These are phyloP conservation scores for Aspergillus melleus DNA, from an alignment of 2,329 filamentous ascomycete genomes.

Conservation along the genomic window DNA sequence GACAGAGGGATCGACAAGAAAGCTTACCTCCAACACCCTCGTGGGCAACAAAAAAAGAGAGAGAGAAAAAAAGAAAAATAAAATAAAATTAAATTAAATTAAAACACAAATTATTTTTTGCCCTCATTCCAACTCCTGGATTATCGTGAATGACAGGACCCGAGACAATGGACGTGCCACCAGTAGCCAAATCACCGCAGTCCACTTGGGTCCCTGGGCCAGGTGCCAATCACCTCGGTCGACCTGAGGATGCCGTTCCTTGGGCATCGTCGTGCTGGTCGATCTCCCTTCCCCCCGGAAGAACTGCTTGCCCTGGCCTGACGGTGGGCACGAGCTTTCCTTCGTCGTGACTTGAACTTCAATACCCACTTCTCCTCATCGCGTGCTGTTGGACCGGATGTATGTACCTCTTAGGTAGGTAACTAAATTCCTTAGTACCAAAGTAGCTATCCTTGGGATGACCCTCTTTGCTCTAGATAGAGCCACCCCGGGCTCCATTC, in stretches of 20 bases:
- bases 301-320: conserved; percentile 8
- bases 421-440: conserved; percentile 6
- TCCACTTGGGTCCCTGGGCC: not conserved
- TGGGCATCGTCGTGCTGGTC: conserved; percentile 19
- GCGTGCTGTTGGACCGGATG: conserved; percentile 6
- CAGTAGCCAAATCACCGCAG: conserved; percentile 18
- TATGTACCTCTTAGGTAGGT: not conserved
- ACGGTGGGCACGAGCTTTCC: conserved; percentile 17
- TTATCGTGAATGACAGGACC: conserved; percentile 23
- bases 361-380: conserved; percentile 9
- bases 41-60: not conserved
- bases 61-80: not conserved
- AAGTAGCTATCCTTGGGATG: conserved; percentile 5
- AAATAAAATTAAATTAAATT: not conserved
- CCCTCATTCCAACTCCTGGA: not conserved
- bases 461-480: not conserved
- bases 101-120: not conserved
- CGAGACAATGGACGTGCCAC: conserved; percentile 25
- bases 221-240: conserved; percentile 1
- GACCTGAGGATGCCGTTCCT: conserved; percentile 11
- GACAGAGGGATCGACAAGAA: conserved; percentile 14
- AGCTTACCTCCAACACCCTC: conserved; percentile 11
- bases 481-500: not conserved
- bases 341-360: not conserved
- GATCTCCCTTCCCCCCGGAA: conserved; percentile 17